Evolutionary conservation across 495 filamentous ascomycete genomes (phyloP), one percentile per base, ranked within the genome.

Genomic region (Amphirosellinia nigrospora): DNA sequence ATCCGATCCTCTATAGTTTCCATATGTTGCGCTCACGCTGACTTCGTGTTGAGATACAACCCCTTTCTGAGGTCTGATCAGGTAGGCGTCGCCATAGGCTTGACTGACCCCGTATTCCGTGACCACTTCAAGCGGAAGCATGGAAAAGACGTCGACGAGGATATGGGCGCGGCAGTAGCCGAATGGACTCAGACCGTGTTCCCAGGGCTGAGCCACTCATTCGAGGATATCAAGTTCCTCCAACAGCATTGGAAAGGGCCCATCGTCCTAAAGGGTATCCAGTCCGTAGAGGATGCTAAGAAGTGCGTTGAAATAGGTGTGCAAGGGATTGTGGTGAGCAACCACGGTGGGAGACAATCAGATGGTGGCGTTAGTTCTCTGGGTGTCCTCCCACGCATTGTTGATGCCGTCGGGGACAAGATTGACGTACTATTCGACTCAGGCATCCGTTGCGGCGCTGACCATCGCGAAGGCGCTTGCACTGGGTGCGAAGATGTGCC

Each of bases 281-380:
- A 89, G 70, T 81, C 80, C 1, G 81, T 81, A 3, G 86, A 82
- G 53, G 89, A 91, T 79, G 87, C 86, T 13, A 73, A 75, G 26
- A 68, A 80, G 32, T 87, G 87, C 0, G 75, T 84, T 67, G 78
- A 85, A 48, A 71, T 79, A 61, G 84, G 84, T 41, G 80, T 86
- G 9, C 80, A 88, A 28, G 89, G 84, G 2, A 87, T 91, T 26
- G 77, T 84, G 52, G 75, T 85, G 19, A 86, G 83, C 70, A 91
- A 91, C 59, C 89, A 92, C 77, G 89, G 89, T 26, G 89, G 89
- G 0, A 75, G 90, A 16, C 85, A 84, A 72, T 76, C 89, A 10
- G 90, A 92, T 74, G 87, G 84, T 48, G 78, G 86, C 0, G 83
- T 83, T 0, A 82, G 87, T 3, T 83, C 86, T 1, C 78, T 91